Base-by-base conservation (phyloP, 2,329 filamentous ascomycete species). In the Talaromyces sp. region DNA sequence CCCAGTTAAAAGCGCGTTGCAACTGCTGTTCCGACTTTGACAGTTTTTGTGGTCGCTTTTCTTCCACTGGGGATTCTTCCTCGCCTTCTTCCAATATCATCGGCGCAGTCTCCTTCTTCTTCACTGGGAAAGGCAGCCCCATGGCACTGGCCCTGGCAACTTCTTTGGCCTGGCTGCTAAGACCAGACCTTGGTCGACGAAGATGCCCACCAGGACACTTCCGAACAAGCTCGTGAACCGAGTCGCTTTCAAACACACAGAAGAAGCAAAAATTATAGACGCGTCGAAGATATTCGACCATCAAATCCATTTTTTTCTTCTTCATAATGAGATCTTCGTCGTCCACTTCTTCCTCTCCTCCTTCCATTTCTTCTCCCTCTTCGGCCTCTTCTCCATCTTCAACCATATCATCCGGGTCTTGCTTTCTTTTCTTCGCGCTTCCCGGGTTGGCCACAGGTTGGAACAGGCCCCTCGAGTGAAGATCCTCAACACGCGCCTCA, bases 191-290 rank as follows among this genome's bases (percentile, higher is more conserved):
- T 43, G 94, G 94, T 54, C 94, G 88, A 64, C 94, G 91, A 63
- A 99, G 85, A 80, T 99, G 94, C n/a, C 94, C 94, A 48, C 94
- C 94, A 27, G 94, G 92, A 68, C 94, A 99, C 77, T 99, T 97
- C 62, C 94, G 87, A 46, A 91, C 92, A 65, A 99, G 81, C 77
- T 99, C 94, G 70, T 99, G 94, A 24, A 97, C 88, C 0, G 93
- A 97, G 74, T 99, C 94, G 70, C 92, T 94, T 77, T 99, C 94
- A 67, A 99, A 97, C 5, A 99, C 95, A 74, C 94, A 99, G 80
- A 97, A 99, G 81, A 99, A 97, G 80, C 94, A 99, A 78, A 99
- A 97, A 77, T 94, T 97, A 82, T 95, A 96, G 57, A 99, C 94
- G 17, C 94, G 88, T 57, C 94, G 91, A 62, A 99, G 83, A 73